These are phyloP conservation scores for Pontederia crassipes DNA, from an alignment of 176 grass and related monocot species.

Conservation along the genomic window DNA sequence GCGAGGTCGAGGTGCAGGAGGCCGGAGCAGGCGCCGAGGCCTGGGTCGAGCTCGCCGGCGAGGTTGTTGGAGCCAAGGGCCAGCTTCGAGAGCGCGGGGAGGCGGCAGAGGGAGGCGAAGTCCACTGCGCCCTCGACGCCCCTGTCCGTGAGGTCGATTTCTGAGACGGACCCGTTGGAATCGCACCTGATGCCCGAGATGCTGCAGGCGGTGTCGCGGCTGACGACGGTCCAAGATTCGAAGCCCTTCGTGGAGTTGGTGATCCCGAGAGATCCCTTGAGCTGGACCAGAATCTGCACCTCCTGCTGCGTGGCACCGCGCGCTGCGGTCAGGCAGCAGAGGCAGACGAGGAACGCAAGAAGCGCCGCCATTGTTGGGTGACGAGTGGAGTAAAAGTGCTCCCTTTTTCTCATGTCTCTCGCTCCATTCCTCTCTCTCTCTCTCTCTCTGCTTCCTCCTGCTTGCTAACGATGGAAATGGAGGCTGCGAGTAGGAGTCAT, in stretches of 20 bases:
- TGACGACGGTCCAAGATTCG: neutral
- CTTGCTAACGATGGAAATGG: too few relatives aligned
- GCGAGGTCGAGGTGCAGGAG: conserved; percentile 11
- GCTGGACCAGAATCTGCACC: conserved; percentile 29
- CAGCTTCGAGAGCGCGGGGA: conserved; percentile 1
- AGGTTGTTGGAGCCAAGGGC: conserved; percentile 8
- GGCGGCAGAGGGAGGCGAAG: conserved; percentile 1
- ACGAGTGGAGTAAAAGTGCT: too few relatives aligned
- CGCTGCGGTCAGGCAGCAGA: too few relatives aligned
- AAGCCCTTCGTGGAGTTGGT: neutral
- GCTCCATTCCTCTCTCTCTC: too few relatives aligned
- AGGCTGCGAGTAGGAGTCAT: too few relatives aligned
- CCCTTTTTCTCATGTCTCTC: too few relatives aligned
- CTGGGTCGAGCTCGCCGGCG: neutral
- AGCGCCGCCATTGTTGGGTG: too few relatives aligned
- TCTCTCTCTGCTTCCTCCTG: too few relatives aligned
- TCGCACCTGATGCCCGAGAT: conserved; percentile 1
- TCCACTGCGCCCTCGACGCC: neutral
- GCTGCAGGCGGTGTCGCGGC: neutral
- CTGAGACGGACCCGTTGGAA: neutral
- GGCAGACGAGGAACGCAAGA: too few relatives aligned
- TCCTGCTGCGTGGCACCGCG: conserved; percentile 4
- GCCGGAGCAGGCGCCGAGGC: conserved; percentile 2
- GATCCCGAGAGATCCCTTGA: conserved; percentile 44
- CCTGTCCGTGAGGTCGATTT: neutral